Conservation (phyloP, 371 early-diverging fungal species). For the Massospora cicadina region DNA sequence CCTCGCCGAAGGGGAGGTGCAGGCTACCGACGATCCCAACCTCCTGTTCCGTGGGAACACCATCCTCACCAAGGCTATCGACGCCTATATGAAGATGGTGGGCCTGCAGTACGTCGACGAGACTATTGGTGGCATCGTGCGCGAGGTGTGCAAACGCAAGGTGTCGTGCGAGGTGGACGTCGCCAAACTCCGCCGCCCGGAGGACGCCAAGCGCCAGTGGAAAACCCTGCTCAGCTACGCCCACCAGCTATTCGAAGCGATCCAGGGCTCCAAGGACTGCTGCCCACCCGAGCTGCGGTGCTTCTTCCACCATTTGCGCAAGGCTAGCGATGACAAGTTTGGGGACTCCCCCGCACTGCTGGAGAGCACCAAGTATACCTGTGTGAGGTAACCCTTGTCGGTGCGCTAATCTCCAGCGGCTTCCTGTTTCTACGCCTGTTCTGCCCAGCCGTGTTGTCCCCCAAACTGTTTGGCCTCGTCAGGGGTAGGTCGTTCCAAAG, state of each 20-base stretch:
- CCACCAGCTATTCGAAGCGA: constrained; percentile 24
- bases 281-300: constrained; percentile 28
- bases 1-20: constrained; percentile 36
- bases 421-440: constrained; percentile 68
- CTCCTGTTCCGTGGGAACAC: constrained; percentile 49
- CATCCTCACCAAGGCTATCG: constrained; percentile 55
- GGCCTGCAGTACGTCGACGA: constrained; percentile 50
- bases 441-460: constrained; percentile 68
- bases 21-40: constrained; percentile 14
- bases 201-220: constrained; percentile 25
- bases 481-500: constrained; percentile 18
- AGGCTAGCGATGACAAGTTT: constrained; percentile 18
- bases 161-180: constrained; percentile 35
- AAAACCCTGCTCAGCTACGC: constrained; percentile 20
- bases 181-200: constrained; percentile 5
- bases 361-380: not conserved
- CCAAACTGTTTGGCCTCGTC: constrained; percentile 58
- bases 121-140: constrained; percentile 41
- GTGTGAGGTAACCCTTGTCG: not conserved
- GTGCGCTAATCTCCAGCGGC: constrained; percentile 25
- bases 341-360: constrained; percentile 6
- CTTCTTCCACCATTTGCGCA: constrained; percentile 32
- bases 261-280: constrained; percentile 18
- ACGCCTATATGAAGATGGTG: constrained; percentile 61
- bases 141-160: constrained; percentile 29